Evolutionary conservation across 305 asterid genomes (phyloP).

Genomic region (Rubia occidens): DNA sequence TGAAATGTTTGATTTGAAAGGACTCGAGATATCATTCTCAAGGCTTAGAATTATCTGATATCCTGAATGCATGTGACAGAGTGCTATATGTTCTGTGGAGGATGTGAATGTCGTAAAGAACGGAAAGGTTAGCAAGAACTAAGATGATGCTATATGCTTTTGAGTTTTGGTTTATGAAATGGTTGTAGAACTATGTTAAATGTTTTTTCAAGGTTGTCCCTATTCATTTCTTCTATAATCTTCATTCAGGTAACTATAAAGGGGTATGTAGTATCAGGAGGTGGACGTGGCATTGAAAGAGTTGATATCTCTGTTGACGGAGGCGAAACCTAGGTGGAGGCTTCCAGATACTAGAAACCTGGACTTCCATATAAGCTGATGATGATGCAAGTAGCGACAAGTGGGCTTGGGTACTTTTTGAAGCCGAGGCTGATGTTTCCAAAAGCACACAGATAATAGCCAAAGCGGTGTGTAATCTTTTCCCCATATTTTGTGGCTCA

Average conservation of each 20-base stretch:
- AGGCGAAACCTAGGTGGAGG: slow-evolving; percentile 86
- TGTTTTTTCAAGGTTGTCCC: background rate
- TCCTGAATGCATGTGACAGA: slow-evolving; percentile 35
- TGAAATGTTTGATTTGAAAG: background rate
- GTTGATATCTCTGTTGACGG: slow-evolving; percentile 77
- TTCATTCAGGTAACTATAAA: slow-evolving; percentile 52
- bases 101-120: slow-evolving; percentile 52
- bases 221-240: background rate
- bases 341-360: slow-evolving; percentile 59
- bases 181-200: background rate
- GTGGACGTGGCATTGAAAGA: slow-evolving; percentile 92
- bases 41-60: slow-evolving; percentile 2
- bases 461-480: slow-evolving; percentile 60
- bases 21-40: background rate
- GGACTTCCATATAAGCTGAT: slow-evolving; percentile 59
- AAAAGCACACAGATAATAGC: slow-evolving; percentile 64
- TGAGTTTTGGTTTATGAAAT: background rate
- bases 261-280: slow-evolving; percentile 93
- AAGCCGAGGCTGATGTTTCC: slow-evolving; percentile 61
- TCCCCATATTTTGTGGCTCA: background rate
- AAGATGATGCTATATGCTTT: background rate
- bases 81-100: slow-evolving; percentile 85
- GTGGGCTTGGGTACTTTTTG: slow-evolving; percentile 98
- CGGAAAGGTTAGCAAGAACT: slow-evolving; percentile 54
- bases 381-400: slow-evolving; percentile 48